Evolutionary conservation across 176 grass and related monocot genomes (phyloP), one percentile per base, ranked within the genome.

Genomic region (bread wheat (Triticum aestivum)): DNA sequence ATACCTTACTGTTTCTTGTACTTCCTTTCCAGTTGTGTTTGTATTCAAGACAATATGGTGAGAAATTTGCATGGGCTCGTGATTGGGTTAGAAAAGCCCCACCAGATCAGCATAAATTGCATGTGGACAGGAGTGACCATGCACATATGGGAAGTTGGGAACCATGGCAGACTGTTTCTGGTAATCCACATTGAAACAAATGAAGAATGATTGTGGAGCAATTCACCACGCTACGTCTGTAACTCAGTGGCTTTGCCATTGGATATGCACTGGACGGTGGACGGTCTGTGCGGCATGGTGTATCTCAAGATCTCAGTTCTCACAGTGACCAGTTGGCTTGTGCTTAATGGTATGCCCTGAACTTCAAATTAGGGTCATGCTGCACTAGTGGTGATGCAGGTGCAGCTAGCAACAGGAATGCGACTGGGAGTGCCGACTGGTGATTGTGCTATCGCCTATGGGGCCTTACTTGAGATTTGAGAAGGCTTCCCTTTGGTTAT

Each of bases 41-140:
- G 73, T 75, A 83, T 30, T 91, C 81, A 87, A 73, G 76, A 84
- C 69, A 81, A 80, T 81, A 61, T 91, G 85, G 89, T 91, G 76
- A 91, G 27, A 49, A 63, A 62, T 84, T 51, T 61, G 20, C 32
- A 51, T 63, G 9, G 5, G 45, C 37, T 76, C 27, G 47, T 73
- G 75, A 84, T 87, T 84, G 58, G 14, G 62, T 34, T 79, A 15
- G 49, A 20, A 85, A 18, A 85, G 35, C 49, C 59, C 67, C 61
- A 39, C 11, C 9, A 62, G 85, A 56, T 70, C 79, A 86, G 58
- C 26, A 70, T 82, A 63, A 18, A 33, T 26, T 77, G 32, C 51
- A 34, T 66, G 80, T 61, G 15, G 42, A 42, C 18, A 32, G 6
- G 38, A 78, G 41, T 83, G 79, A 71, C 73, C 65, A 58, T 73